Evolutionary conservation across 1,284 basidiomycete species (phyloP), one percentile per base, ranked within the genome.

Genomic region (Ustilago cynodontis): DNA sequence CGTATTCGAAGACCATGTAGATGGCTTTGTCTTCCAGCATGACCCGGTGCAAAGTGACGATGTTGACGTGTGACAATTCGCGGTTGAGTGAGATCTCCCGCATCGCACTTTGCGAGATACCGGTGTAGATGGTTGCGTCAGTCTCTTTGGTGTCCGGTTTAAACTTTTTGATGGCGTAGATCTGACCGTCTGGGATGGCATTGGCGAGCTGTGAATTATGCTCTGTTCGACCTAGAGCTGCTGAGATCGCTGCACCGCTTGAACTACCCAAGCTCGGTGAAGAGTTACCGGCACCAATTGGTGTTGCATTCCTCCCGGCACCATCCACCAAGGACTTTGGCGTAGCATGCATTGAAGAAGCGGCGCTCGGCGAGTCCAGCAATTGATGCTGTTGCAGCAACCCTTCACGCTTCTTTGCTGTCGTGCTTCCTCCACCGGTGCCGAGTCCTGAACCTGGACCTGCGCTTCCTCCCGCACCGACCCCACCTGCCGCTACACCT

Each of bases 151-250:
- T 68, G 88, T 99, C 97, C 0, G 96, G 95, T 86, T 99, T 99
- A 89, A 99, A 99, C 87, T 99, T 99, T 88, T 99, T 99, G 88
- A 99, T 98, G 4, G 96, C 97, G 82, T 94, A 93, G 53, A 86
- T 65, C 51, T 79, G 77, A 18, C 54, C 58, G 41, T 76, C 78
- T 0, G 68, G 68, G 13, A 61, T 50, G 18, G 43, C 18, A 10
- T 9, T 35, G 31, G 14, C 29, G 2, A 41, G 14, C 26, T 59
- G 57, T 2, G 50, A 24, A 18, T 20, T 50, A 26, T 26, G 20
- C 39, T 60, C 61, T 11, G 55, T 16, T 33, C 55, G 41, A 31
- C 29, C 29, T 14, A 59, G n/a, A 6, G 62, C 14, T 20, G 45
- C 37, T 20, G 60, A 10, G 20, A 45, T 16, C 2, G 53, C 28